Percentiles rank a stretch among this genome's conserved stretches.
These are phyloP conservation scores for Phytophthora citrophthora DNA, from an alignment of 352 stramenopile species.

Conservation along the genomic window DNA sequence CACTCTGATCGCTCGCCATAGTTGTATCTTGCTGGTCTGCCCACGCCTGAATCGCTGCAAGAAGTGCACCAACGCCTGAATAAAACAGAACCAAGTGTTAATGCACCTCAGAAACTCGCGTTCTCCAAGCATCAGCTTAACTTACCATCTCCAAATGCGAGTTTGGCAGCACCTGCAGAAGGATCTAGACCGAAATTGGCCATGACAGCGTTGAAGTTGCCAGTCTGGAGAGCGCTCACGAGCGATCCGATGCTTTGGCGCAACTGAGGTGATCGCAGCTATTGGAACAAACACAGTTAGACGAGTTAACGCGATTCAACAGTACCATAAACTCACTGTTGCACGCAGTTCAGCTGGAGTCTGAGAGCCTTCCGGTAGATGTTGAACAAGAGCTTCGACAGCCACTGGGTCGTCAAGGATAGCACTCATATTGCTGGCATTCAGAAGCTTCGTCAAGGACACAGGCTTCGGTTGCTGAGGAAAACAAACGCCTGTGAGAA, in stretches of 20 bases:
- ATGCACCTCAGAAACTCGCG: too few species aligned
- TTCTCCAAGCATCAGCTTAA: not conserved
- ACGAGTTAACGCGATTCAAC: not conserved
- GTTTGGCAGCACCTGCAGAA: conserved; percentile 73
- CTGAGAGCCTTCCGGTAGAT: conserved; percentile 86
- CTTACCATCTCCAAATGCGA: conserved; percentile 85
- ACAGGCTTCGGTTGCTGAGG: conserved; percentile 63
- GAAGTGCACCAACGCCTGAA: conserved; percentile 75
- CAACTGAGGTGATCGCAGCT: conserved; percentile 87
- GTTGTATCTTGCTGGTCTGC: conserved; percentile 59
- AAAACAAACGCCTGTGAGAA: not conserved
- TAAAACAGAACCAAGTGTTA: not conserved
- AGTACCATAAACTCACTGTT: conserved; percentile 45
- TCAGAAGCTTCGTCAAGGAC: conserved; percentile 71
- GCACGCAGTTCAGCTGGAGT: conserved; percentile 74
- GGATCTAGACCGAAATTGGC: conserved; percentile 91
- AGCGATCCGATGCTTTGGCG: conserved; percentile 90
- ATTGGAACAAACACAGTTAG: not conserved
- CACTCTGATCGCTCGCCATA: conserved; percentile 38
- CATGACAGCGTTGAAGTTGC: conserved; percentile 92
- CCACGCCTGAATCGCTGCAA: conserved; percentile 82
- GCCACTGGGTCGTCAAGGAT: conserved; percentile 72
- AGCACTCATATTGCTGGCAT: conserved; percentile 52
- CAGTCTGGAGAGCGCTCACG: conserved; percentile 81
- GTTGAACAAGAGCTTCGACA: conserved; percentile 62